phyloP scores from a whole-genome alignment of 2,329 filamentous ascomycete genomes.

The Aspergillus viridinutans region DNA sequence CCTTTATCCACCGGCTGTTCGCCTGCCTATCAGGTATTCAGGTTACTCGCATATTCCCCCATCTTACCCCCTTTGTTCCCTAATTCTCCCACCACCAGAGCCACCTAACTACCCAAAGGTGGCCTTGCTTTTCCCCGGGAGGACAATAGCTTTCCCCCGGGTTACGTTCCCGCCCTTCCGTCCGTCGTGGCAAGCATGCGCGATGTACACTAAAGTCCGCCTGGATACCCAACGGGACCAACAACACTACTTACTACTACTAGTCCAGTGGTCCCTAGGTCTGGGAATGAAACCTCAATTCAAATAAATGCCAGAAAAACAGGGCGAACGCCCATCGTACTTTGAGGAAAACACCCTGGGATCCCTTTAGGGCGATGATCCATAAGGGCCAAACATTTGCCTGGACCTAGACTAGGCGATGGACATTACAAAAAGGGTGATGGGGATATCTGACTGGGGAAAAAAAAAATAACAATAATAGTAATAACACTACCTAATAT shows the following conservation, averaged over 20 bases:
- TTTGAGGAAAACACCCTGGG: background rate
- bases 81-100: background rate
- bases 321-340: background rate
- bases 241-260: background rate
- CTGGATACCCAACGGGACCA: slow-evolving; percentile 7
- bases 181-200: slow-evolving; percentile 16
- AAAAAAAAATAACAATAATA: background rate
- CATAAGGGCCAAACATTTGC: slow-evolving; percentile 3
- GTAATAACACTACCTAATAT: background rate
- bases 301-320: background rate
- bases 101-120: background rate
- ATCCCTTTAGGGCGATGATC: background rate
- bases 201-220: background rate
- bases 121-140: background rate
- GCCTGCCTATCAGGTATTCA: background rate
- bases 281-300: background rate
- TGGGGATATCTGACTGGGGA: background rate
- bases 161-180: slow-evolving; percentile 10
- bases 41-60: background rate
- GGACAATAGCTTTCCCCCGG: background rate
- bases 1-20: background rate
- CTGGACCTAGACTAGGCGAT: background rate
- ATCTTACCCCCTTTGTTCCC: background rate
- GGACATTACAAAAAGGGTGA: background rate
- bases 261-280: background rate